Evolutionary conservation across 148 eudicot genomes (phyloP).

Genomic region (Amaranthus hypochondriacus): DNA sequence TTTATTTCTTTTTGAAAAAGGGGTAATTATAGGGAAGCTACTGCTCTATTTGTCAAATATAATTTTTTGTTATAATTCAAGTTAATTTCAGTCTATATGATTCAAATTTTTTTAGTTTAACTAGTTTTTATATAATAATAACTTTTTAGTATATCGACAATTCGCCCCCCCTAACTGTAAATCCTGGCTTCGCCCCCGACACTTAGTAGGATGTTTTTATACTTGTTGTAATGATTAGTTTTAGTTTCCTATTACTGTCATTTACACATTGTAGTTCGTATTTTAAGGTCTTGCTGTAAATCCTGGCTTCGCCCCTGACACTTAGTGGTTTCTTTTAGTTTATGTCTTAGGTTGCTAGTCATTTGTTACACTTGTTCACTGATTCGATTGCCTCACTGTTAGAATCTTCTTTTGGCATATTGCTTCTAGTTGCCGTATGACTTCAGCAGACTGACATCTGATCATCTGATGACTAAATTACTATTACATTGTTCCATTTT

Average conservation of each 20-base stretch:
- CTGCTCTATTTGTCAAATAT: too few species aligned
- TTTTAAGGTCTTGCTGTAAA: background rate
- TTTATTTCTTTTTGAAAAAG: too few species aligned
- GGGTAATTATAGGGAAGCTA: too few species aligned
- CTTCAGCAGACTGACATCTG: background rate
- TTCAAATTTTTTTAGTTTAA: too few species aligned
- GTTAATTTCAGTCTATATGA: too few species aligned
- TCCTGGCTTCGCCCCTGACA: too few species aligned
- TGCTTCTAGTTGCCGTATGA: background rate
- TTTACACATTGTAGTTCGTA: background rate
- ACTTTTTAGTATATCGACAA: too few species aligned
- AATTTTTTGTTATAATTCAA: too few species aligned
- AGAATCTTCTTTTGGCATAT: background rate
- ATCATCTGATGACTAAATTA: background rate
- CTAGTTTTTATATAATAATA: too few species aligned
- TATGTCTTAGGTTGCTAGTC: background rate
- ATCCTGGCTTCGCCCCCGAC: too few species aligned
- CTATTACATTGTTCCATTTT: constrained; percentile 16
- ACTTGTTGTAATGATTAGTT: background rate
- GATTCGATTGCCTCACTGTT: background rate
- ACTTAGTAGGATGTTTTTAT: background rate
- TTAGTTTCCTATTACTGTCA: background rate
- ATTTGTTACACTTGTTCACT: background rate
- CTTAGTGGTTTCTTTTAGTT: background rate
- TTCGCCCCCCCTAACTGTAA: too few species aligned